These are phyloP conservation scores for Tuber calosporum DNA, from an alignment of 495 filamentous ascomycete genomes.

Conservation along the genomic window DNA sequence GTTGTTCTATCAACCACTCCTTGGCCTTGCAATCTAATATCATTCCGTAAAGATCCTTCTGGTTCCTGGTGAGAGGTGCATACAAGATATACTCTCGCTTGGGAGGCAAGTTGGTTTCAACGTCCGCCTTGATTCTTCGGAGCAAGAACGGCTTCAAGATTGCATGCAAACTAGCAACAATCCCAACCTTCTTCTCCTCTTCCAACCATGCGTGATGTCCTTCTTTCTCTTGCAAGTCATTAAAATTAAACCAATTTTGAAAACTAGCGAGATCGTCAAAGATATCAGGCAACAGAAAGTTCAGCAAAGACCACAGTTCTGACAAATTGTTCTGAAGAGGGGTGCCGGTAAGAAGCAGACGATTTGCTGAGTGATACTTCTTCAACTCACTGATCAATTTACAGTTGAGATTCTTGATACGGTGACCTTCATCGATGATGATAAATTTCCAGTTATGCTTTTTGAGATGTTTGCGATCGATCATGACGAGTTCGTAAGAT, in stretches of 20 bases:
- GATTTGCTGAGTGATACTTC: slow-evolving; percentile 77
- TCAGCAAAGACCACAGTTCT: slow-evolving; percentile 89
- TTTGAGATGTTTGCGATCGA: slow-evolving; percentile 69
- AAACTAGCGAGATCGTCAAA: slow-evolving; percentile 86
- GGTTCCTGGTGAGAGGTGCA: slow-evolving; percentile 76
- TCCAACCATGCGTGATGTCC: slow-evolving; percentile 64
- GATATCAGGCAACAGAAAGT: slow-evolving; percentile 86
- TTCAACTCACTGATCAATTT: slow-evolving; percentile 81
- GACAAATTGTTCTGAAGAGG: slow-evolving; percentile 93
- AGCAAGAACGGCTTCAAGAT: slow-evolving; percentile 89
- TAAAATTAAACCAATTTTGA: slow-evolving; percentile 94
- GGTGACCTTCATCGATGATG: slow-evolving; percentile 95
- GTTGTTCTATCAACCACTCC: slow-evolving; percentile 54
- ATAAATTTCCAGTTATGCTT: slow-evolving; percentile 93
- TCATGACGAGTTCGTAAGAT: slow-evolving; percentile 90
- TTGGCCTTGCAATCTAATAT: slow-evolving; percentile 80
- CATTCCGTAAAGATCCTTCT: slow-evolving; percentile 79
- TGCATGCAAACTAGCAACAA: slow-evolving; percentile 82
- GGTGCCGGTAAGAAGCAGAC: slow-evolving; percentile 89
- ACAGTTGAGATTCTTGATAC: slow-evolving; percentile 94
- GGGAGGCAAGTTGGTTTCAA: slow-evolving; percentile 79
- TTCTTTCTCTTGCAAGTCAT: slow-evolving; percentile 62
- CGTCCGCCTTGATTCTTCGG: slow-evolving; percentile 83
- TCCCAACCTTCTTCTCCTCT: slow-evolving; percentile 70
- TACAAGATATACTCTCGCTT: slow-evolving; percentile 95